These are phyloP conservation scores for Dalbergia cochinchinensis DNA, from an alignment of 306 rosid species.

Conservation along the genomic window DNA sequence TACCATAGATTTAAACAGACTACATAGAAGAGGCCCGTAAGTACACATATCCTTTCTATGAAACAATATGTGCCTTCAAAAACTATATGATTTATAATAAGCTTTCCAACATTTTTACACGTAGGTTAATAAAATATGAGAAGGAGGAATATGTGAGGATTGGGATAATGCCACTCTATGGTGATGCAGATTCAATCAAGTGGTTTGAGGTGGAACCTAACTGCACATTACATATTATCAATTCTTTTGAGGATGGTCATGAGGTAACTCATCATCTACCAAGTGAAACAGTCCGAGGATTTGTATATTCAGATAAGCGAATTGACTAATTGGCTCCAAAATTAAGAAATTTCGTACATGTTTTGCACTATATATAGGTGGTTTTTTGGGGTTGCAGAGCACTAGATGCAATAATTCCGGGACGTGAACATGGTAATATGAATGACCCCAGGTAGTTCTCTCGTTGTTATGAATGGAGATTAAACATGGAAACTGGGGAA, in stretches of 20 bases:
- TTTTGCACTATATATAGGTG: conserved; percentile 49
- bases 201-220: conserved; percentile 77
- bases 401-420: conserved; percentile 64
- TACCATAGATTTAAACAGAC: conserved; percentile 56
- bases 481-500: conserved; percentile 65
- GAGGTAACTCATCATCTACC: conserved; percentile 50
- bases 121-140: conserved; percentile 61
- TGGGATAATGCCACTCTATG: conserved; percentile 80
- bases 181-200: conserved; percentile 61
- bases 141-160: conserved; percentile 70
- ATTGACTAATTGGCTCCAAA: not conserved
- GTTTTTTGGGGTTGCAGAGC: conserved; percentile 81
- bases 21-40: conserved; percentile 62
- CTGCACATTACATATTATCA: conserved; percentile 71
- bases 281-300: too few relatives aligned
- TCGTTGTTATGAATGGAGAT: conserved; percentile 69
- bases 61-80: too few relatives aligned
- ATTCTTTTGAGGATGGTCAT: conserved; percentile 68
- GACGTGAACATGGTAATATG: conserved; percentile 49
- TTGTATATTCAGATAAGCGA: too few relatives aligned
- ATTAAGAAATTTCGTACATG: not conserved
- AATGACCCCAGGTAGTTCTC: conserved; percentile 48
- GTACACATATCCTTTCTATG: not conserved
- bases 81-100: too few relatives aligned
- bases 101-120: not conserved